Percentiles rank a stretch among this genome's conserved stretches.
phyloP scores from a whole-genome alignment of 305 asterid genomes.

The Solanum aculeatissimum region DNA sequence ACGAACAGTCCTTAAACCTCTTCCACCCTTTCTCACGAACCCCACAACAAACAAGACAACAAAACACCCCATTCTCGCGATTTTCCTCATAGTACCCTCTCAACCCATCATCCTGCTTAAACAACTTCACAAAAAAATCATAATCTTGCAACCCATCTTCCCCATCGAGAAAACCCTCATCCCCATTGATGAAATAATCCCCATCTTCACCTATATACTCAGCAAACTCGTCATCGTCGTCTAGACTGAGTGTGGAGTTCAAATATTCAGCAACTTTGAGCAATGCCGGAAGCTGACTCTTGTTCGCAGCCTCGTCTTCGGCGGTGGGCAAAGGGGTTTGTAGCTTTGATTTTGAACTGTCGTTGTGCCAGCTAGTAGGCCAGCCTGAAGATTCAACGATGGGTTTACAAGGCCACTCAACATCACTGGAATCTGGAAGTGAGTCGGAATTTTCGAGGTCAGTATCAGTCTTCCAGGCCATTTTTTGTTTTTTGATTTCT shows the following conservation, averaged over 20 bases:
- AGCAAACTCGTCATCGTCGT: constrained; percentile 20
- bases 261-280: neutral
- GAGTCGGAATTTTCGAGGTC: neutral
- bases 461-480: neutral
- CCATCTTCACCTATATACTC: constrained; percentile 5
- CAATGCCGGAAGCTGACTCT: constrained; percentile 30
- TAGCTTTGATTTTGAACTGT: neutral
- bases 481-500: neutral
- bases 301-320: constrained; percentile 18
- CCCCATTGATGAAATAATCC: constrained; percentile 11
- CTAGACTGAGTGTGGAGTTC: neutral
- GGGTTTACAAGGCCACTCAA: constrained; percentile 46
- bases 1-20: constrained; percentile 52
- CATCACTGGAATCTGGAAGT: constrained; percentile 6
- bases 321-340: constrained; percentile 14
- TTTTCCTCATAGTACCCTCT: constrained; percentile 40
- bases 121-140: constrained; percentile 34
- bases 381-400: constrained; percentile 25
- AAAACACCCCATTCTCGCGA: constrained; percentile 38
- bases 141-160: constrained; percentile 18
- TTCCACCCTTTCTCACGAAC: constrained; percentile 38
- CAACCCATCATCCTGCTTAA: constrained; percentile 33
- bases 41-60: constrained; percentile 67
- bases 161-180: constrained; percentile 10
- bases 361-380: constrained; percentile 9